phyloP scores from a whole-genome alignment of 2,329 filamentous ascomycete species.

The Cercospora nicotianae region DNA sequence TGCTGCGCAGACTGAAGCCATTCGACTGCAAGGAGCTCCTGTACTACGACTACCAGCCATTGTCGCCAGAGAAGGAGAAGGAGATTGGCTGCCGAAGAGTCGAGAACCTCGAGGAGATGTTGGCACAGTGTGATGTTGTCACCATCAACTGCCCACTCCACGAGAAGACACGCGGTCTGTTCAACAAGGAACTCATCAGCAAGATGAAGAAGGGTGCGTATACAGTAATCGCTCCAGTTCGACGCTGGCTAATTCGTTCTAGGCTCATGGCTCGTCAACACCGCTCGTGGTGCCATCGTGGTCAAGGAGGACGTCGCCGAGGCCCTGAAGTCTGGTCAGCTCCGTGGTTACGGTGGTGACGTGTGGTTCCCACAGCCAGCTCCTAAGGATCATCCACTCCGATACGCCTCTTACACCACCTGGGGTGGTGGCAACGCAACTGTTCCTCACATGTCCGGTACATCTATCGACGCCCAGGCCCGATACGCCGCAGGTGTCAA shows the following conservation, averaged over 20 bases:
- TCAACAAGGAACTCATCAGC: slow-evolving; percentile 96
- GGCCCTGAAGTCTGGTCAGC: slow-evolving; percentile 86
- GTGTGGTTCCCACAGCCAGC: slow-evolving; percentile 99
- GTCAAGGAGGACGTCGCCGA: slow-evolving; percentile 98
- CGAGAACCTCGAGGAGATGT: slow-evolving; percentile 85
- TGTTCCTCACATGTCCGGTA: slow-evolving; percentile 98
- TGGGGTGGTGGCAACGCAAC: slow-evolving; percentile 98
- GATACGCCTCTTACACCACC: slow-evolving; percentile 80
- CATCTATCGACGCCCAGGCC: slow-evolving; percentile 95
- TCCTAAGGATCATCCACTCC: slow-evolving; percentile 86
- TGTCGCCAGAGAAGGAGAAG: slow-evolving; percentile 79
- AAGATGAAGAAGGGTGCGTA: slow-evolving; percentile 94
- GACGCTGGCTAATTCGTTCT: slow-evolving; percentile 7
- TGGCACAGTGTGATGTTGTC: slow-evolving; percentile 91
- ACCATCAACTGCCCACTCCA: slow-evolving; percentile 99
- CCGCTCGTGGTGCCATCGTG: slow-evolving; percentile 95
- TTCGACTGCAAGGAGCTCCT: slow-evolving; percentile 99
- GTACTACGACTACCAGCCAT: slow-evolving; percentile 99
- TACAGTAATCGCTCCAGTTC: neutral
- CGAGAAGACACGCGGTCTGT: slow-evolving; percentile 93
- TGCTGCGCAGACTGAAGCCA: slow-evolving; percentile 89
- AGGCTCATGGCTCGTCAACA: slow-evolving; percentile 98
- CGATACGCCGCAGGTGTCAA: slow-evolving; percentile 64
- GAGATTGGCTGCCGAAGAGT: slow-evolving; percentile 95
- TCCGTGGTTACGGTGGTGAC: slow-evolving; percentile 82